Evolutionary conservation across 2,329 filamentous ascomycete species (phyloP).

Genomic region (Aspergillus piperis): DNA sequence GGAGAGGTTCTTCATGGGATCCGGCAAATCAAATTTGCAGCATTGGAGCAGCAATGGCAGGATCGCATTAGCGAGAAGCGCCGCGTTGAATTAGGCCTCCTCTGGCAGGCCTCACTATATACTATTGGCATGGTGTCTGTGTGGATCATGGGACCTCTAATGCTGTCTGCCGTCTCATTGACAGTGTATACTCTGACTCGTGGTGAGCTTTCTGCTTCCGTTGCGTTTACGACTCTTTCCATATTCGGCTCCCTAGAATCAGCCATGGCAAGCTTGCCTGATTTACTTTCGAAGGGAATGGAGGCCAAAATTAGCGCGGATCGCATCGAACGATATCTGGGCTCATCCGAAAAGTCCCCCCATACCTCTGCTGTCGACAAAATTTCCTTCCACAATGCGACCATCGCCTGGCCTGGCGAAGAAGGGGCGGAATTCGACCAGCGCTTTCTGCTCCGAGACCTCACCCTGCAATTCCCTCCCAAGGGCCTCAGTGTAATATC

Average conservation of each 20-base stretch:
- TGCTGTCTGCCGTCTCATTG: conserved; percentile 71
- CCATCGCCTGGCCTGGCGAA: conserved; percentile 73
- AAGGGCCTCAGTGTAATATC: conserved; percentile 74
- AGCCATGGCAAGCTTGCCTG: conserved; percentile 69
- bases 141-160: conserved; percentile 71
- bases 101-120: conserved; percentile 66
- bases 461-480: conserved; percentile 69
- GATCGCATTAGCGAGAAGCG: conserved; percentile 65
- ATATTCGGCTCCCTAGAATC: conserved; percentile 74
- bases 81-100: conserved; percentile 63
- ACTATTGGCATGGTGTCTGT: conserved; percentile 66
- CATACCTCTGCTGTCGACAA: conserved; percentile 55
- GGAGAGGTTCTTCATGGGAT: conserved; percentile 76
- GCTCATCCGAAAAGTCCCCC: conserved; percentile 65
- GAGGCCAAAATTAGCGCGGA: conserved; percentile 73
- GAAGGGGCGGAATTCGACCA: conserved; percentile 42
- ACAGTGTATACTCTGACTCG: conserved; percentile 67
- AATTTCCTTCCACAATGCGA: conserved; percentile 66
- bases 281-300: conserved; percentile 68
- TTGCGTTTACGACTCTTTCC: conserved; percentile 74
- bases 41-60: conserved; percentile 73
- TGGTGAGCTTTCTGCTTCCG: conserved; percentile 65
- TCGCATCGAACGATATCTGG: conserved; percentile 71
- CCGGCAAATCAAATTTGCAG: conserved; percentile 79
- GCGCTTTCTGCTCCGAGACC: conserved; percentile 62